Percentiles rank a stretch among this genome's conserved stretches.
phyloP scores from a whole-genome alignment of 441 rosid species.

The Flueggea neowawraea region DNA sequence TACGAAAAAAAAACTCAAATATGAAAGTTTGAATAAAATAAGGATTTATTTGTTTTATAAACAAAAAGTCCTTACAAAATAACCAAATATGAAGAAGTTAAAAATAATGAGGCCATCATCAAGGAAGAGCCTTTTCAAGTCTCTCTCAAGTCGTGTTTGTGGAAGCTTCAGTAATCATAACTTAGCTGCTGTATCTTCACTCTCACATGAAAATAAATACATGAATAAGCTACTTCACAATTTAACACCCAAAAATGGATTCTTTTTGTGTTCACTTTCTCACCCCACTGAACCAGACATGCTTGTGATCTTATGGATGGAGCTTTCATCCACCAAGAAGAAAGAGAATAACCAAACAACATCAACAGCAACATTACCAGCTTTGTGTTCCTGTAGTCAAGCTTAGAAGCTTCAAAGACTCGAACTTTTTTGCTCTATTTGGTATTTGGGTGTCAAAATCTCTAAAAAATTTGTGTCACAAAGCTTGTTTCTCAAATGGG shows the following conservation, averaged over 20 bases:
- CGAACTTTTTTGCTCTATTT: constrained; percentile 22
- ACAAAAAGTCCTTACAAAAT: no score
- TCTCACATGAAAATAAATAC: background rate
- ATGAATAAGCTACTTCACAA: background rate
- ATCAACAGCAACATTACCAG: constrained; percentile 19
- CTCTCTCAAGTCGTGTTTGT: constrained; percentile 33
- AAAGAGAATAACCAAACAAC: constrained; percentile 27
- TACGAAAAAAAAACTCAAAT: no score
- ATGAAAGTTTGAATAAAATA: no score
- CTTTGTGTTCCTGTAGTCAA: constrained; percentile 35
- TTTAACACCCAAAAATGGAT: background rate
- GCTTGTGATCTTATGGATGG: constrained; percentile 44
- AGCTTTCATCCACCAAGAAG: constrained; percentile 40
- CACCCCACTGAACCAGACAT: constrained; percentile 28
- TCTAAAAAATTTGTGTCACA: constrained; percentile 28
- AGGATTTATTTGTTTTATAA: no score
- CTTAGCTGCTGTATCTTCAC: constrained; percentile 12
- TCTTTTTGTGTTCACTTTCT: constrained; percentile 6
- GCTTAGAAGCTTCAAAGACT: constrained; percentile 13
- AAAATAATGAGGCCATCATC: constrained; percentile 1
- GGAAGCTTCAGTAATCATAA: constrained; percentile 36
- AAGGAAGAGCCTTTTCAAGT: constrained; percentile 35
- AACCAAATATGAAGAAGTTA: background rate
- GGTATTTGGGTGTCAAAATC: constrained; percentile 44
- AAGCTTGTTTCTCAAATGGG: constrained; percentile 29